These are phyloP conservation scores for Murraya paniculata DNA, from an alignment of 345 rosid genomes.

Conservation along the genomic window DNA sequence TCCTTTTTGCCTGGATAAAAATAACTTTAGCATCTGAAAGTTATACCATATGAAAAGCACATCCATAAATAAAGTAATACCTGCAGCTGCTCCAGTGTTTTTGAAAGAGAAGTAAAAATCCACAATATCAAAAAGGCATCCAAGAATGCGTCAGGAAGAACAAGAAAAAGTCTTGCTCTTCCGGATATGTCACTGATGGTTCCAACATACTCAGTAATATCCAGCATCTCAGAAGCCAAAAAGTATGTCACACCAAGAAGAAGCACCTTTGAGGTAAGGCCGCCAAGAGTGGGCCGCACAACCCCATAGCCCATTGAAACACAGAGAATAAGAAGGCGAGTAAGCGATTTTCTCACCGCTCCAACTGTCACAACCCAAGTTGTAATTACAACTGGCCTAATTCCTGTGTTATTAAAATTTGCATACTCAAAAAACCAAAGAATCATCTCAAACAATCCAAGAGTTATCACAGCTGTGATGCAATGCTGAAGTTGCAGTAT, in stretches of 20 bases:
- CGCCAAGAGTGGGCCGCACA: slow-evolving; percentile 95
- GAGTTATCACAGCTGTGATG: slow-evolving; percentile 64
- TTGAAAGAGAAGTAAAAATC: slow-evolving; percentile 88
- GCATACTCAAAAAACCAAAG: slow-evolving; percentile 88
- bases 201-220: slow-evolving; percentile 88
- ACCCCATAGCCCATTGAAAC: slow-evolving; percentile 99
- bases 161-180: slow-evolving; percentile 80
- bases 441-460: slow-evolving; percentile 88
- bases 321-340: slow-evolving; percentile 74
- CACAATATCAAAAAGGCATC: slow-evolving; percentile 95
- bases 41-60: background rate
- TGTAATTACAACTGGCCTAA: slow-evolving; percentile 74
- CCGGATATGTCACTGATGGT: slow-evolving; percentile 85
- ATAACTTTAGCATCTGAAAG: slow-evolving; percentile 5
- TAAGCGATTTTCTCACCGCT: slow-evolving; percentile 67
- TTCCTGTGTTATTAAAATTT: slow-evolving; percentile 72
- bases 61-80: slow-evolving; percentile 27
- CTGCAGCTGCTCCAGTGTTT: slow-evolving; percentile 86
- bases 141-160: slow-evolving; percentile 87
- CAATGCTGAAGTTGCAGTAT: slow-evolving; percentile 93
- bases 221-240: slow-evolving; percentile 83
- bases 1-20: slow-evolving; percentile 65
- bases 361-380: slow-evolving; percentile 93
- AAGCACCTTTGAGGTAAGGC: slow-evolving; percentile 91
- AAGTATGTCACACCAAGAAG: slow-evolving; percentile 86